Base-by-base conservation (phyloP, 805 yeast species). In the Spencermartinsiella europaea region DNA sequence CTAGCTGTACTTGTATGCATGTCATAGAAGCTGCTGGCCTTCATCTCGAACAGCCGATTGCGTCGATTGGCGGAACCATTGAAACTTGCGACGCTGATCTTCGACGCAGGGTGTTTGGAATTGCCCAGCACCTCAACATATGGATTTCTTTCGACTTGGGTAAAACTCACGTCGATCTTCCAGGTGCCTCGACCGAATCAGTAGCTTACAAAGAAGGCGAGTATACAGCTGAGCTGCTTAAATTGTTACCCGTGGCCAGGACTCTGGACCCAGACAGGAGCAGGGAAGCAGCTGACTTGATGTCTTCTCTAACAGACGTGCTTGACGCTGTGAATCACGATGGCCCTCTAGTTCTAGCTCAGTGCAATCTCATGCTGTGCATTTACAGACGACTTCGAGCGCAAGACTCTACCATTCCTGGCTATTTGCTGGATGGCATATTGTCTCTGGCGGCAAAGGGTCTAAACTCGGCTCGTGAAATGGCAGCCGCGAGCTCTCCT, bases 81-180 rank as follows among this genome's bases (percentile, higher is more conserved):
- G n/a, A n/a, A n/a, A n/a, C n/a, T n/a, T n/a, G n/a, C n/a, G n/a
- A n/a, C n/a, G n/a, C n/a, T n/a, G n/a, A n/a, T n/a, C 10, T 21
- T 21, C 40, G 40, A 12, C 21, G 21, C 8, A 17, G 40, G 27
- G 5, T 37, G 21, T 37, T 17, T n/a, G 40, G 40, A 8, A 17
- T 37, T 17, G 40, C 27, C 14, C 21, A 16, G 27, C 40, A 37
- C n/a, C 14, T 37, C 14, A 37, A 37, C 14, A 37, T 37, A 5
- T 37, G 40, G 40, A 21, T 21, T 7, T 37, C 40, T 7, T 37
- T 37, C 27, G 40, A 37, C n/a, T 5, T 37, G 5, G 40, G 40
- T 10, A 17, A 21, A 37, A 37, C 40, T 5, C 17, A 10, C 22
- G 40, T 37, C 10, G n/a, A 5, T 15, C 40, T 37, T 14, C 40